Conservation (phyloP, 768 basidiomycete species). For the Suillus tomentosus region DNA sequence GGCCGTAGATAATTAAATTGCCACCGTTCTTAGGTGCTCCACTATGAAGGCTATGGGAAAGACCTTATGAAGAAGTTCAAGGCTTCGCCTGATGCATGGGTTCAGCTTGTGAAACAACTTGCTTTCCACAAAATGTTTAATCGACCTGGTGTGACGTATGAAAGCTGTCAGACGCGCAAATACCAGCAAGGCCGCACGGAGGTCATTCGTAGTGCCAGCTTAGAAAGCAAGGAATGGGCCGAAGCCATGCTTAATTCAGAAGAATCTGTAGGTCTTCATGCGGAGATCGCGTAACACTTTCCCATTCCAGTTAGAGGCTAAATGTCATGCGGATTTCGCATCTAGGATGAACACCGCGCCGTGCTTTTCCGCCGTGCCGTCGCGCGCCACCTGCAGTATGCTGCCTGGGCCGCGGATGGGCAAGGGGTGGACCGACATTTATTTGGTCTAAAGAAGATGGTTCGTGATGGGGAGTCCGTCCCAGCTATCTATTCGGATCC, state of each 20-base stretch:
- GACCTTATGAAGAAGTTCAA: slow-evolving; percentile 78
- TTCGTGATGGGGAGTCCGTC: slow-evolving; percentile 69
- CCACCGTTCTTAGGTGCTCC: slow-evolving; percentile 54
- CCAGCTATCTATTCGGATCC: slow-evolving; percentile 77
- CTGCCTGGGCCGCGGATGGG: slow-evolving; percentile 89
- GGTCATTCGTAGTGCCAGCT: slow-evolving; percentile 85
- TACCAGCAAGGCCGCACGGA: slow-evolving; percentile 92
- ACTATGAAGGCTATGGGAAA: slow-evolving; percentile 91
- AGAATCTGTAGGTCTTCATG: slow-evolving; percentile 43
- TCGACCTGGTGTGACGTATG: slow-evolving; percentile 83
- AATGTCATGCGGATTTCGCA: neutral
- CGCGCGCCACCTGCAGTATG: slow-evolving; percentile 83
- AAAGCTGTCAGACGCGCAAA: slow-evolving; percentile 92
- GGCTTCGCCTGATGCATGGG: slow-evolving; percentile 92
- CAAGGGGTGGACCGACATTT: slow-evolving; percentile 95
- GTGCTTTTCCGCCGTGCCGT: slow-evolving; percentile 75
- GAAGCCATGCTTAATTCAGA: slow-evolving; percentile 80
- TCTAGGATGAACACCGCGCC: slow-evolving; percentile 57
- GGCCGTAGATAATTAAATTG: neutral
- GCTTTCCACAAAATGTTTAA: slow-evolving; percentile 87
- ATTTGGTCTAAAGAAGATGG: slow-evolving; percentile 86
- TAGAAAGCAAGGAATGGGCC: slow-evolving; percentile 82
- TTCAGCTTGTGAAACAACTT: slow-evolving; percentile 93
- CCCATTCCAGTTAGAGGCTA: slow-evolving; percentile 9
- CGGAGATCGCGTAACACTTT: slow-evolving; percentile 3